These are phyloP conservation scores for Murraya koenigii DNA, from an alignment of 345 rosid genomes.

Conservation along the genomic window DNA sequence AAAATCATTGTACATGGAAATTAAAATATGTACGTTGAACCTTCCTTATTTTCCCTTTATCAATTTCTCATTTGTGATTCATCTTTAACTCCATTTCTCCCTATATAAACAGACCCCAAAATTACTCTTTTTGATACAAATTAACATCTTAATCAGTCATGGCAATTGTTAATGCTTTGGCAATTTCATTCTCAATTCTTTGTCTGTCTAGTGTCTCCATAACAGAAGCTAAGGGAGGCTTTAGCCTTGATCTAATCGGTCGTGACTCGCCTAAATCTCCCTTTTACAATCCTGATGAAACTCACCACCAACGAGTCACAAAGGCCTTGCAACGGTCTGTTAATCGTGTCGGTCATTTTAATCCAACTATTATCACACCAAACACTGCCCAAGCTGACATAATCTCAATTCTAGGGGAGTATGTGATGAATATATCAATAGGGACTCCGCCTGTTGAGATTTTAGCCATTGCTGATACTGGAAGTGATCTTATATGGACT, in stretches of 20 bases:
- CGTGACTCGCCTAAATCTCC: conserved; percentile 36
- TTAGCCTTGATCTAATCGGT: conserved; percentile 26
- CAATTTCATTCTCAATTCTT: not conserved
- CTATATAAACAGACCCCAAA: not conserved
- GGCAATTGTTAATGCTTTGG: not conserved
- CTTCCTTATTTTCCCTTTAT: not conserved
- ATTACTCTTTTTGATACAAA: not conserved
- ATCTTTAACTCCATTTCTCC: not conserved
- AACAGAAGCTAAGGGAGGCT: conserved; percentile 16
- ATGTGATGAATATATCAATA: conserved; percentile 24
- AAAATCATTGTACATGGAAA: not conserved
- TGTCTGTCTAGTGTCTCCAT: not conserved
- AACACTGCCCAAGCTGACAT: not conserved
- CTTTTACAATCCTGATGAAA: conserved; percentile 12
- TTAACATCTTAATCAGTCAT: not conserved
- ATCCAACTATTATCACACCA: not conserved
- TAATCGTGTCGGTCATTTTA: conserved; percentile 4
- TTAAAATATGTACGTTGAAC: not conserved
- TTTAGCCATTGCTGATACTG: conserved; percentile 18
- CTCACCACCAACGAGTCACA: conserved; percentile 1
- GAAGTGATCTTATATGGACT: conserved; percentile 35
- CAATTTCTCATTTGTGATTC: not conserved
- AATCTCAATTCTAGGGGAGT: not conserved
- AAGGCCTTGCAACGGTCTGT: conserved; percentile 23
- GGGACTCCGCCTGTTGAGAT: conserved; percentile 25